Conservation (phyloP, 2,329 filamentous ascomycete genomes). For the Aspergillus intermedius region DNA sequence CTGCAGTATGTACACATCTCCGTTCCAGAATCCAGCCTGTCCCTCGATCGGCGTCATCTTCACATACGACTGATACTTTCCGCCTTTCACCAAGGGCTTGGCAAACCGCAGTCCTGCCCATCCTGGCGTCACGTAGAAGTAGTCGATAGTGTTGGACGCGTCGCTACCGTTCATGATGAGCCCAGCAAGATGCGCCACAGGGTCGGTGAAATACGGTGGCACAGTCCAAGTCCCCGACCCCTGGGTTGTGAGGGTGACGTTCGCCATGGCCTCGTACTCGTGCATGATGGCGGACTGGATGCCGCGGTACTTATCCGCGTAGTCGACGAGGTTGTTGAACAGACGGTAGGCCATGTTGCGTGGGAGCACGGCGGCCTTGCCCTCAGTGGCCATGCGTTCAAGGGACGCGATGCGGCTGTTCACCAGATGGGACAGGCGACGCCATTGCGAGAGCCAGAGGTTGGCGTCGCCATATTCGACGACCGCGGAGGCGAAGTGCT, state of each 20-base stretch:
- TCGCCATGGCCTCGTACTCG: constrained; percentile 23
- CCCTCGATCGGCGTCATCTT: constrained; percentile 23
- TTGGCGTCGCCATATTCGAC: constrained; percentile 9
- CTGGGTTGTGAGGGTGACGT: constrained; percentile 19
- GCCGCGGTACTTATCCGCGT: constrained; percentile 22
- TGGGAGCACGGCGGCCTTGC: constrained; percentile 20
- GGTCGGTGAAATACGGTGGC: constrained; percentile 34
- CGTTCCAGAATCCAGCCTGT: constrained; percentile 26
- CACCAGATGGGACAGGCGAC: constrained; percentile 15
- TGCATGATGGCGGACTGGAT: constrained; percentile 26
- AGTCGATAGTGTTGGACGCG: constrained; percentile 18
- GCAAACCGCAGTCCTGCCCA: constrained; percentile 22
- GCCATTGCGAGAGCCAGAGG: constrained; percentile 16
- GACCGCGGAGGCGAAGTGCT: constrained; percentile 9
- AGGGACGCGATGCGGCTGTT: constrained; percentile 18
- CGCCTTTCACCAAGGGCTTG: constrained; percentile 17
- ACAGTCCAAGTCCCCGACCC: constrained; percentile 22
- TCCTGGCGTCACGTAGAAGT: constrained; percentile 31
- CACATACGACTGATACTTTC: constrained; percentile 27
- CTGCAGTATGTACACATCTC: constrained; percentile 37
- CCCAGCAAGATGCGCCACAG: constrained; percentile 30
- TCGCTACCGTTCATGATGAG: constrained; percentile 28
- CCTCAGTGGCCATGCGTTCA: constrained; percentile 14
- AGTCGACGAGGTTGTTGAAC: constrained; percentile 24
- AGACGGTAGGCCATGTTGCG: constrained; percentile 29